Evolutionary conservation across 257 asterid genomes (phyloP).

Genomic region (Lycium barbarum): DNA sequence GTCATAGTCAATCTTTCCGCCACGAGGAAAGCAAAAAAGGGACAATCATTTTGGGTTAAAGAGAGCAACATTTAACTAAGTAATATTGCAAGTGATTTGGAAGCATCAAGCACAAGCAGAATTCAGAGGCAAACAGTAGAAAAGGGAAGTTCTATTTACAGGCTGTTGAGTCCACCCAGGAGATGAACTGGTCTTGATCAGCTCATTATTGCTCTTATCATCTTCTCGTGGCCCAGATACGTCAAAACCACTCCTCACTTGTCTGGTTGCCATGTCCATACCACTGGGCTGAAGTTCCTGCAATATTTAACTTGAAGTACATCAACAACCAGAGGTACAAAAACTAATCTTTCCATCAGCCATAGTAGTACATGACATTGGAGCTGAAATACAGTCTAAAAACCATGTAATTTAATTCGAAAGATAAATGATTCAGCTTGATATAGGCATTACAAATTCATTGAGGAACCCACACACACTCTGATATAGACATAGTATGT

Average conservation of each 20-base stretch:
- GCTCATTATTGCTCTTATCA: slow-evolving; percentile 35
- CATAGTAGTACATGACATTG: not conserved
- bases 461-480: not conserved
- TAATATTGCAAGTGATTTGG: not conserved
- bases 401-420: not conserved
- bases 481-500: not conserved
- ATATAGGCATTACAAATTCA: not conserved
- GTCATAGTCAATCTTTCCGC: not conserved
- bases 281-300: slow-evolving; percentile 60
- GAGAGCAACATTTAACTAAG: not conserved
- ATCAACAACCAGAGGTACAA: slow-evolving; percentile 26
- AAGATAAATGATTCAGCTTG: not conserved
- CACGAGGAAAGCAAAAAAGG: not conserved
- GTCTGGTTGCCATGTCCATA: slow-evolving; percentile 44
- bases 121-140: not conserved
- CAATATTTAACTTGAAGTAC: slow-evolving; percentile 41
- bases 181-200: slow-evolving; percentile 40
- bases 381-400: slow-evolving; percentile 3
- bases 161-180: slow-evolving; percentile 54
- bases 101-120: not conserved
- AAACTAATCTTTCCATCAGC: slow-evolving; percentile 8
- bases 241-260: slow-evolving; percentile 41
- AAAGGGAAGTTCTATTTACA: slow-evolving; percentile 47
- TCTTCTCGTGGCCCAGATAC: slow-evolving; percentile 38
- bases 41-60: not conserved